Percentiles rank a stretch among this genome's conserved stretches.
Conservation (phyloP, 768 basidiomycete genomes). For the Pleurotus tuber-regium region DNA sequence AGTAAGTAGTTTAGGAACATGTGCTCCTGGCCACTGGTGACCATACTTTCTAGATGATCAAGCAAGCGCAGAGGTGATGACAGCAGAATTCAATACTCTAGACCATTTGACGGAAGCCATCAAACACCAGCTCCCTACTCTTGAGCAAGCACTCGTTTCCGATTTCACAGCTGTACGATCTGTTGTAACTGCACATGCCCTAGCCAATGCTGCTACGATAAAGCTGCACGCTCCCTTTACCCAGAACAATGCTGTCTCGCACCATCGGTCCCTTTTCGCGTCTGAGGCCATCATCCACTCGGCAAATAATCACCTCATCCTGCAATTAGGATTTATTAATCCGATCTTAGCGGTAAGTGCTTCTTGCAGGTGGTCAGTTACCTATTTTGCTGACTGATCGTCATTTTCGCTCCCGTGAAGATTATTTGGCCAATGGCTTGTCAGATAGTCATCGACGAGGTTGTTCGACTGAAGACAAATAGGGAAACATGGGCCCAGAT, state of each 20-base stretch:
- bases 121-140: neutral
- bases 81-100: constrained; percentile 39
- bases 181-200: constrained; percentile 29
- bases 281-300: constrained; percentile 30
- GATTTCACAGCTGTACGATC: constrained; percentile 21
- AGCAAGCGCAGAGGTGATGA: neutral
- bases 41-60: neutral
- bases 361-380: constrained; percentile 2
- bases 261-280: constrained; percentile 9
- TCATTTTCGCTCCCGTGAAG: constrained; percentile 22
- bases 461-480: constrained; percentile 23
- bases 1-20: constrained; percentile 3
- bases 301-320: constrained; percentile 25
- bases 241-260: neutral
- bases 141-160: neutral
- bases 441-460: constrained; percentile 44
- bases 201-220: constrained; percentile 10
- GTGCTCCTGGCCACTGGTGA: neutral
- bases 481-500: constrained; percentile 27
- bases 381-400: constrained; percentile 9
- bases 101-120: constrained; percentile 44
- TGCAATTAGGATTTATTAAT: constrained; percentile 38
- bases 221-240: constrained; percentile 11
- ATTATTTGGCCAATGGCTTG: constrained; percentile 46
- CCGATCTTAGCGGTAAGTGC: constrained; percentile 50